Conservation (phyloP, 495 filamentous ascomycete species). For the Pyrenula aspistea region DNA sequence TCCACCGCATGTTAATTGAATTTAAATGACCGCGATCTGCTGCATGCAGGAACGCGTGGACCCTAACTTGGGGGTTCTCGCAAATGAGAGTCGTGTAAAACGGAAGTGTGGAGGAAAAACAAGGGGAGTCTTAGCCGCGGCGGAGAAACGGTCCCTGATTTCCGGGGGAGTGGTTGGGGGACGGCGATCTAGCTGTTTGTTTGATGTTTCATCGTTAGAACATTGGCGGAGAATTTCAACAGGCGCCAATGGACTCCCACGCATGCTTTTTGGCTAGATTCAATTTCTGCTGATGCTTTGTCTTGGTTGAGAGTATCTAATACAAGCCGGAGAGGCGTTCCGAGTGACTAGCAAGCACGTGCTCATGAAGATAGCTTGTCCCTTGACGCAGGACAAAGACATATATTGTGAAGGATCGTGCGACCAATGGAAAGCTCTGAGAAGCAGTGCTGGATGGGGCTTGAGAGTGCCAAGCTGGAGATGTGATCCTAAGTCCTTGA, state of each 20-base stretch:
- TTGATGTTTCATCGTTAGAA: neutral
- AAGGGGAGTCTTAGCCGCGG: neutral
- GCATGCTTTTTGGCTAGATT: too few species aligned
- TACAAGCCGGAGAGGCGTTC: too few species aligned
- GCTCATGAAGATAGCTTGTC: too few species aligned
- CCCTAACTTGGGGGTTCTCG: neutral
- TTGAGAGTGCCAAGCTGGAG: too few species aligned
- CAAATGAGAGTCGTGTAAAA: neutral
- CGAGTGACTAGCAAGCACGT: too few species aligned
- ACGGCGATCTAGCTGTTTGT: neutral
- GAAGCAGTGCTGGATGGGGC: too few species aligned
- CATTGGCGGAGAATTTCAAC: neutral
- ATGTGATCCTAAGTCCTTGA: too few species aligned
- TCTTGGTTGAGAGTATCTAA: too few species aligned
- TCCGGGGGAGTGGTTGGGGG: neutral
- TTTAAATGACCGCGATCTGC: neutral
- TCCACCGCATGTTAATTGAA: neutral
- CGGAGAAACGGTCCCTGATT: neutral
- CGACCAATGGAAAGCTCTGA: too few species aligned
- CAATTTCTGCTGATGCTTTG: too few species aligned
- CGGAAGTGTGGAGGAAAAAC: neutral
- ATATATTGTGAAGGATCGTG: too few species aligned
- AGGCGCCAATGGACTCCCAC: neutral
- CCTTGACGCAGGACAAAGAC: too few species aligned
- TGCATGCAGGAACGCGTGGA: neutral